phyloP scores from a whole-genome alignment of 108 stramenopile genomes.

The Ochromonas danica region DNA sequence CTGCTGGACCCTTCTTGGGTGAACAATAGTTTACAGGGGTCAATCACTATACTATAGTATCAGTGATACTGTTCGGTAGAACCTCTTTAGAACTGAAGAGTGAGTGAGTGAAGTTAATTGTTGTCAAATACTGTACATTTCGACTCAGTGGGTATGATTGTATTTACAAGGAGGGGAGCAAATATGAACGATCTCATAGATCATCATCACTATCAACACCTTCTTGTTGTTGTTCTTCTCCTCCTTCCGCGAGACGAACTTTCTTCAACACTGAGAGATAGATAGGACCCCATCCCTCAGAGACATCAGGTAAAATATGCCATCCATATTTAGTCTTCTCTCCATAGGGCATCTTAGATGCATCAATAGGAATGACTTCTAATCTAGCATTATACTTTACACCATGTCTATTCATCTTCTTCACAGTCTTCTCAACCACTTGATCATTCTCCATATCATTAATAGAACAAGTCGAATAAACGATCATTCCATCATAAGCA shows the following conservation, averaged over 20 bases:
- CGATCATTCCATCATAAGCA: neutral
- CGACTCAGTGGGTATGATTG: too few species aligned
- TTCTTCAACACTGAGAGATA: neutral
- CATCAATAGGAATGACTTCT: neutral
- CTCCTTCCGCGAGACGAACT: neutral
- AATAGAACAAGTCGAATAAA: neutral
- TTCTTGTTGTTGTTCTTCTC: too few species aligned
- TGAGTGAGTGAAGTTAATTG: too few species aligned
- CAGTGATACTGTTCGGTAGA: too few species aligned
- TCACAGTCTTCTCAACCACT: neutral
- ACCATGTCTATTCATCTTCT: neutral
- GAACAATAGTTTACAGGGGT: too few species aligned
- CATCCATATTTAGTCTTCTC: slow-evolving; percentile 1
- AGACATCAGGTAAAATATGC: neutral
- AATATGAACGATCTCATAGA: too few species aligned
- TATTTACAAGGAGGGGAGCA: too few species aligned
- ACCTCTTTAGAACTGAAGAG: too few species aligned
- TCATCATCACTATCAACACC: too few species aligned
- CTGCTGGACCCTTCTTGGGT: too few species aligned
- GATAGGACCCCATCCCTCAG: neutral
- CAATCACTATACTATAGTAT: too few species aligned
- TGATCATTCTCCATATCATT: neutral
- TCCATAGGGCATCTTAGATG: neutral
- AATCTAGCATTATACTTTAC: neutral
- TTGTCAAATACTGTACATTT: too few species aligned